Evolutionary conservation across 2,329 filamentous ascomycete genomes (phyloP).

Genomic region (Aspergillus hiratsukae): DNA sequence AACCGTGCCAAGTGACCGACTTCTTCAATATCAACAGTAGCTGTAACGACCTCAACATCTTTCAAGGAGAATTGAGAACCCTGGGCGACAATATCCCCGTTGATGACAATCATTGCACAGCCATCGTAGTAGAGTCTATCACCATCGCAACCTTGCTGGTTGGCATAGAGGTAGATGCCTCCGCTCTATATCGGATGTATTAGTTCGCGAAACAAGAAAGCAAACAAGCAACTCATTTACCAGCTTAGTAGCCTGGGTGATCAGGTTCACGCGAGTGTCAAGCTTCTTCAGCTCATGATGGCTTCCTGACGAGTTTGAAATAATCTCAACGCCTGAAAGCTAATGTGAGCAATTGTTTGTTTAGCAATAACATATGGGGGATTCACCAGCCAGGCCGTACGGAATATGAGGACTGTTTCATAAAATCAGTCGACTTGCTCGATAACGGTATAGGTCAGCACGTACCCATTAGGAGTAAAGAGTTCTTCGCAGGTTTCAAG

Average conservation of each 20-base stretch:
- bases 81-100: constrained; percentile 61
- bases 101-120: constrained; percentile 59
- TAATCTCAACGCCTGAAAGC: constrained; percentile 62
- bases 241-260: constrained; percentile 57
- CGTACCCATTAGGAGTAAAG: constrained; percentile 51
- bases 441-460: constrained; percentile 6
- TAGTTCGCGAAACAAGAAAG: background rate
- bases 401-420: constrained; percentile 48
- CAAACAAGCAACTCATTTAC: constrained; percentile 5
- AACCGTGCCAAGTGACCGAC: constrained; percentile 46
- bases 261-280: constrained; percentile 59
- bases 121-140: constrained; percentile 62
- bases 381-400: constrained; percentile 50
- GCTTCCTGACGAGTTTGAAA: constrained; percentile 65
- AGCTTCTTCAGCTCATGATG: constrained; percentile 68
- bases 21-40: constrained; percentile 67
- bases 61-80: constrained; percentile 62
- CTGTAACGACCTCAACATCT: constrained; percentile 62
- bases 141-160: constrained; percentile 57
- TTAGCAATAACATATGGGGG: constrained; percentile 46
- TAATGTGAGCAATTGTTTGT: constrained; percentile 28
- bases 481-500: constrained; percentile 66
- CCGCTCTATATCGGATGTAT: constrained; percentile 30
- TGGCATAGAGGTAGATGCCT: constrained; percentile 56
- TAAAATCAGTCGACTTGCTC: constrained; percentile 11